Conservation (phyloP, 108 stramenopile genomes). For the Fistulifera pelliculosa region DNA sequence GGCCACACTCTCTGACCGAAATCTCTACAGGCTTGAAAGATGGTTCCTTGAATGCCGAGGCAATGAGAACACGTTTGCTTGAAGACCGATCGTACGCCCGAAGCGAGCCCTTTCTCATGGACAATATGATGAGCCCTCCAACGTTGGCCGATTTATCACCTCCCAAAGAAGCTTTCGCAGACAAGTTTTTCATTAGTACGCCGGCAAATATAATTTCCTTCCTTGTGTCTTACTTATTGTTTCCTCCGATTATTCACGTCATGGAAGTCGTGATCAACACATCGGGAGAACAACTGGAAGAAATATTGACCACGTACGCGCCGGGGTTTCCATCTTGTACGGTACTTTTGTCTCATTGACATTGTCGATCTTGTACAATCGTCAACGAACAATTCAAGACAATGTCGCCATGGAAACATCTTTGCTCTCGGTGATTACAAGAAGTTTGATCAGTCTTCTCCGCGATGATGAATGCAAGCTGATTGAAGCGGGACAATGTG, state of each 20-base stretch:
- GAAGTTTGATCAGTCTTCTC: slow-evolving; percentile 33
- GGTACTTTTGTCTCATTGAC: slow-evolving; percentile 74
- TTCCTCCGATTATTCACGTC: slow-evolving; percentile 26
- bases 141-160: slow-evolving; percentile 10
- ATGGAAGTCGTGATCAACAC: slow-evolving; percentile 22
- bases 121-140: slow-evolving; percentile 9
- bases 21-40: too few species aligned
- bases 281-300: slow-evolving; percentile 15
- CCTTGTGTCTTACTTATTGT: slow-evolving; percentile 16
- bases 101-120: slow-evolving; percentile 12
- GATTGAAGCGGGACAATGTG: slow-evolving; percentile 26
- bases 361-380: slow-evolving; percentile 45
- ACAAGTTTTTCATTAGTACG: slow-evolving; percentile 20
- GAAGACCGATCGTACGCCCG: slow-evolving; percentile 15
- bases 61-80: slow-evolving; percentile 12
- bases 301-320: slow-evolving; percentile 32
- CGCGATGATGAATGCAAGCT: slow-evolving; percentile 19
- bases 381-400: slow-evolving; percentile 46
- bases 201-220: slow-evolving; percentile 17
- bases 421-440: slow-evolving; percentile 24
- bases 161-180: background rate
- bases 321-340: slow-evolving; percentile 68
- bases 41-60: background rate
- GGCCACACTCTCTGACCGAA: too few species aligned
- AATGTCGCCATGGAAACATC: slow-evolving; percentile 38